Percentiles rank a stretch among this genome's conserved stretches.
Evolutionary conservation across 31 red algal genomes (phyloP).

Genomic region (Odonthalia washingtoniensis): DNA sequence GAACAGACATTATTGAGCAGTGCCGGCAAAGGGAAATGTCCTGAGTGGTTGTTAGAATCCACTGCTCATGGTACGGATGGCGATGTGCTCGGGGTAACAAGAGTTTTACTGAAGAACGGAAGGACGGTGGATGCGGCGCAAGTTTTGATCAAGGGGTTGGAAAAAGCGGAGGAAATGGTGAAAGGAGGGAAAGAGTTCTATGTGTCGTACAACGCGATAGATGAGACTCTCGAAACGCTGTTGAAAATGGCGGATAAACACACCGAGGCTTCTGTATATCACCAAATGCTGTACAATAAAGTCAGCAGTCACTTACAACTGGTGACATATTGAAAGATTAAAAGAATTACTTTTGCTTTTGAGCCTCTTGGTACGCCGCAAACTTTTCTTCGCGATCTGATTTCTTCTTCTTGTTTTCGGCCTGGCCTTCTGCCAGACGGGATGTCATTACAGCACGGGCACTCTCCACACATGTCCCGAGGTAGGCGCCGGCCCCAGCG

Average conservation of each 20-base stretch:
- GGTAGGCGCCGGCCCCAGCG: slow-evolving; percentile 40
- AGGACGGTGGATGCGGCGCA: slow-evolving; percentile 53
- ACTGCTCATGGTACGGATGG: slow-evolving; percentile 63
- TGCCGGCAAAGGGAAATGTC: slow-evolving; percentile 28
- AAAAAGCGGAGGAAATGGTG: slow-evolving; percentile 12
- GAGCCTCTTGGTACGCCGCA: neutral
- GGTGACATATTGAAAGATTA: slow-evolving; percentile 1
- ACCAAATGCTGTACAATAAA: slow-evolving; percentile 36
- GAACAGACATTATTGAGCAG: slow-evolving; percentile 55
- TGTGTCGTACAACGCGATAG: slow-evolving; percentile 62
- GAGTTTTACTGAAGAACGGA: slow-evolving; percentile 43
- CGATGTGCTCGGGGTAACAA: slow-evolving; percentile 55
- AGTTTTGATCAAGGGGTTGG: slow-evolving; percentile 39
- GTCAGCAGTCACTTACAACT: slow-evolving; percentile 27
- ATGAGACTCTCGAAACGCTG: slow-evolving; percentile 57
- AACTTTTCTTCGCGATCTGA: neutral
- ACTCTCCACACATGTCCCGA: slow-evolving; percentile 52
- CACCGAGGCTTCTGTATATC: slow-evolving; percentile 43
- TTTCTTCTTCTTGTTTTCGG: neutral
- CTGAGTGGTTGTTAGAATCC: slow-evolving; percentile 69
- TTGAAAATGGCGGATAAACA: slow-evolving; percentile 43
- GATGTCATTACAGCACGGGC: slow-evolving; percentile 7
- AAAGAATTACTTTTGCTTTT: neutral
- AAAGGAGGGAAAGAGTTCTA: slow-evolving; percentile 23
- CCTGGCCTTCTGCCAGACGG: neutral